Evolutionary conservation across 805 yeast species (phyloP).

Genomic region (Candida sonorensis): DNA sequence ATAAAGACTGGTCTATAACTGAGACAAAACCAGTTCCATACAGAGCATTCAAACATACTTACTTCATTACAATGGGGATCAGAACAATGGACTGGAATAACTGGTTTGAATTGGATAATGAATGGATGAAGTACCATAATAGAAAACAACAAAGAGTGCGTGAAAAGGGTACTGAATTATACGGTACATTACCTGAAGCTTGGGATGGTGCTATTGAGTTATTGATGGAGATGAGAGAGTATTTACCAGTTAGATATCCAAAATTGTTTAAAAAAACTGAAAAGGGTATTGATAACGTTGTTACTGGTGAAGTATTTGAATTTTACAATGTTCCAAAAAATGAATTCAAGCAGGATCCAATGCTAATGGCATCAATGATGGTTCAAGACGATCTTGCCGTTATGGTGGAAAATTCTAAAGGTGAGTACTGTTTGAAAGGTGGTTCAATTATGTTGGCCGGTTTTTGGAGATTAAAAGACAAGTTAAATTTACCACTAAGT

Average conservation of each 20-base stretch:
- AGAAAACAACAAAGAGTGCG: conserved; percentile 44
- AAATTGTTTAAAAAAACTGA: conserved; percentile 38
- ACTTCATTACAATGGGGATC: conserved; percentile 64
- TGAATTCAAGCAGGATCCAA: conserved; percentile 45
- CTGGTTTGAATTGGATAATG: conserved; percentile 66
- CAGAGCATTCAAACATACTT: conserved; percentile 60
- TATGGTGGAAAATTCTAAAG: conserved; percentile 54
- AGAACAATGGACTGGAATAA: conserved; percentile 51
- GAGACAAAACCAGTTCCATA: conserved; percentile 53
- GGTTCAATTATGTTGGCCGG: conserved; percentile 64
- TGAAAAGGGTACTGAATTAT: conserved; percentile 38
- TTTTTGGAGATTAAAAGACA: conserved; percentile 63
- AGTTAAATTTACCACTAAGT: conserved; percentile 45
- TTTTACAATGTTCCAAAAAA: conserved; percentile 20
- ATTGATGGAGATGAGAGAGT: conserved; percentile 44
- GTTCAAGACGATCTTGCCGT: conserved; percentile 64
- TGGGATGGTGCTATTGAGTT: conserved; percentile 49
- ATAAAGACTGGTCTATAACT: conserved; percentile 40
- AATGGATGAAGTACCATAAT: conserved; percentile 51
- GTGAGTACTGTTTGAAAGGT: conserved; percentile 49
- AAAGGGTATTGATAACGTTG: conserved; percentile 42
- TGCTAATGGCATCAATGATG: conserved; percentile 49
- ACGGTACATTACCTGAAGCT: conserved; percentile 46
- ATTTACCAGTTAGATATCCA: conserved; percentile 54
- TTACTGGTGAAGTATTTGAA: conserved; percentile 46